Percentiles rank a stretch among this genome's conserved stretches.
Conservation (phyloP, 305 asterid genomes). For the Fraxinus sp. region DNA sequence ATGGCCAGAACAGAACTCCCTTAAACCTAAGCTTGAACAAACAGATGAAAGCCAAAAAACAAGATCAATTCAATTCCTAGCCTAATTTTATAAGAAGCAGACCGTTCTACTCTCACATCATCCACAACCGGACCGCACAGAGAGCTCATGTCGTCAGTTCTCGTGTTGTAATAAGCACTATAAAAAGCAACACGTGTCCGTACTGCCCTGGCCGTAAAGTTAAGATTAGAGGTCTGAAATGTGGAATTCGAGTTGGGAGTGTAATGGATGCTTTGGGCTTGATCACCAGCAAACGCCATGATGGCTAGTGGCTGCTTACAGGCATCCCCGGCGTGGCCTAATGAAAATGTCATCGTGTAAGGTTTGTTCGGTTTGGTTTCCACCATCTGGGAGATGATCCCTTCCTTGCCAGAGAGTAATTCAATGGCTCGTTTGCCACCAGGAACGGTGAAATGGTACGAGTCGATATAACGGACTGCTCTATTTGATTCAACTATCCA, state of each 20-base stretch:
- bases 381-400: slow-evolving; percentile 93
- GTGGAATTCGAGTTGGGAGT: slow-evolving; percentile 75
- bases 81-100: slow-evolving; percentile 42
- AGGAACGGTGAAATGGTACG: slow-evolving; percentile 73
- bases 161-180: slow-evolving; percentile 86
- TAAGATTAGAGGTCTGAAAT: slow-evolving; percentile 57
- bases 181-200: slow-evolving; percentile 85
- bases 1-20: neutral
- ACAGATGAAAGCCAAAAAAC: slow-evolving; percentile 26
- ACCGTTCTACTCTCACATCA: slow-evolving; percentile 68
- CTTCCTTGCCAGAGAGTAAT: slow-evolving; percentile 87
- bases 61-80: slow-evolving; percentile 35
- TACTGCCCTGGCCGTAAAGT: slow-evolving; percentile 84
- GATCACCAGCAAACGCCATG: slow-evolving; percentile 96
- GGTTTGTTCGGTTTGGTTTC: slow-evolving; percentile 73
- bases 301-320: slow-evolving; percentile 85
- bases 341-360: slow-evolving; percentile 55
- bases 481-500: slow-evolving; percentile 97
- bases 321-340: slow-evolving; percentile 80
- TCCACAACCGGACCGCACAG: slow-evolving; percentile 97
- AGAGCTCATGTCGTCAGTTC: slow-evolving; percentile 90
- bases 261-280: slow-evolving; percentile 74
- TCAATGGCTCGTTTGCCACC: slow-evolving; percentile 91
- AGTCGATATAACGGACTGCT: slow-evolving; percentile 88
- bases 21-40: slow-evolving; percentile 28